A percentile compares a stretch with the other conserved stretches of the same genome.
These are phyloP conservation scores for Pycnococcus provasolii DNA, from an alignment of 139 green algal species.

Conservation along the genomic window DNA sequence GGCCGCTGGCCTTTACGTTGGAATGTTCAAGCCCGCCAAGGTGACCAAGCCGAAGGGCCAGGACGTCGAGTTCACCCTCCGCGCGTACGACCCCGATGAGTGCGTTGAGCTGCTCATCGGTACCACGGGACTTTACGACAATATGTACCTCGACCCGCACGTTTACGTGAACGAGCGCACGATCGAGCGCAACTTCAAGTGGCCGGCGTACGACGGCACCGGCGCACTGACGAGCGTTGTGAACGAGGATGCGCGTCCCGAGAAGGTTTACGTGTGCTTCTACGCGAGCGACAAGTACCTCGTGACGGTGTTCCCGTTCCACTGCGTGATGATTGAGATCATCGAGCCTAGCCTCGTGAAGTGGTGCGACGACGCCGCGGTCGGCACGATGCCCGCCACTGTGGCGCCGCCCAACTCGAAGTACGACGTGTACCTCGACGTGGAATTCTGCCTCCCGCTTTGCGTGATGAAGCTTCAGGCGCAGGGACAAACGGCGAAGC, in stretches of 20 bases:
- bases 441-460: conserved; percentile 13
- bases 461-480: conserved; percentile 17
- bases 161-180: conserved; percentile 2
- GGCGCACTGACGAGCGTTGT: neutral
- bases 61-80: conserved; percentile 18
- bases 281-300: conserved; percentile 26
- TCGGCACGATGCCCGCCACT: neutral
- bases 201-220: neutral
- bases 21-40: conserved; percentile 6
- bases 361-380: conserved; percentile 14
- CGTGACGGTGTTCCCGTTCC: conserved; percentile 10
- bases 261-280: conserved; percentile 16
- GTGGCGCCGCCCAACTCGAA: neutral
- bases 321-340: conserved; percentile 22
- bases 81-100: conserved; percentile 21
- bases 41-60: conserved; percentile 5
- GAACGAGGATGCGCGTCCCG: conserved; percentile 1
- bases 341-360: neutral
- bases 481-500: neutral
- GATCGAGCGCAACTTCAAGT: conserved; percentile 14
- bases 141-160: conserved; percentile 11
- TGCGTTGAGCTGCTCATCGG: conserved; percentile 28
- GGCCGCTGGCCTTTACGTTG: neutral
- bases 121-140: conserved; percentile 12
- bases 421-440: conserved; percentile 3